These are phyloP conservation scores for Nicotiana noctiflora DNA, from an alignment of 257 asterid genomes.

Conservation along the genomic window DNA sequence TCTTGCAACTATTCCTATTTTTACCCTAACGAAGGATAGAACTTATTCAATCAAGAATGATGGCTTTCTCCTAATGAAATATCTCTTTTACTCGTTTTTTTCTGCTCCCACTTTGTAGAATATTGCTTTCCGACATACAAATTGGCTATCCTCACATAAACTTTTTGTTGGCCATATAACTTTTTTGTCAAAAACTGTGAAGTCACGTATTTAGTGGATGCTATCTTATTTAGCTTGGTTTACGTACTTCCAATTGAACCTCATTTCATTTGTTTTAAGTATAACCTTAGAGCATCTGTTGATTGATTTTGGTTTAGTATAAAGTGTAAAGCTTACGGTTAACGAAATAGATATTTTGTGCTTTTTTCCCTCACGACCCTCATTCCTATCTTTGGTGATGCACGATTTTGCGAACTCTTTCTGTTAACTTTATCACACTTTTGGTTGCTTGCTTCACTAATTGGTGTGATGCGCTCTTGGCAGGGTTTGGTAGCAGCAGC, in stretches of 20 bases:
- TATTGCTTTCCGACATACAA: background rate
- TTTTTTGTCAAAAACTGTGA: background rate
- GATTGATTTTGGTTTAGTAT: too few species aligned
- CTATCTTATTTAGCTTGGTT: background rate
- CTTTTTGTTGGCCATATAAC: background rate
- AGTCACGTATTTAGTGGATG: background rate
- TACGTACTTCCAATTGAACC: background rate
- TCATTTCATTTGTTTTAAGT: background rate
- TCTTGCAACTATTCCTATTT: background rate
- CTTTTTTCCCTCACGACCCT: background rate
- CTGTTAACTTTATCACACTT: slow-evolving; percentile 1
- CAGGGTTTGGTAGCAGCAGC: slow-evolving; percentile 14
- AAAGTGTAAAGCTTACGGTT: background rate
- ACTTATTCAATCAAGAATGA: background rate
- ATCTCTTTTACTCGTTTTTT: background rate
- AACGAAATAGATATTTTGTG: background rate
- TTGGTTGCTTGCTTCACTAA: background rate
- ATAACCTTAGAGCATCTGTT: too few species aligned
- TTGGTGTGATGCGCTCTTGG: background rate
- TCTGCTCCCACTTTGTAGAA: background rate
- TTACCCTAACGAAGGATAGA: background rate
- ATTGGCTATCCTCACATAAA: background rate
- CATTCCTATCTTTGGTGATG: background rate
- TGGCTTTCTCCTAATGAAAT: background rate
- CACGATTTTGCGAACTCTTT: background rate